phyloP scores from a whole-genome alignment of 495 filamentous ascomycete genomes.

The Beverwykella pulmonaria region DNA sequence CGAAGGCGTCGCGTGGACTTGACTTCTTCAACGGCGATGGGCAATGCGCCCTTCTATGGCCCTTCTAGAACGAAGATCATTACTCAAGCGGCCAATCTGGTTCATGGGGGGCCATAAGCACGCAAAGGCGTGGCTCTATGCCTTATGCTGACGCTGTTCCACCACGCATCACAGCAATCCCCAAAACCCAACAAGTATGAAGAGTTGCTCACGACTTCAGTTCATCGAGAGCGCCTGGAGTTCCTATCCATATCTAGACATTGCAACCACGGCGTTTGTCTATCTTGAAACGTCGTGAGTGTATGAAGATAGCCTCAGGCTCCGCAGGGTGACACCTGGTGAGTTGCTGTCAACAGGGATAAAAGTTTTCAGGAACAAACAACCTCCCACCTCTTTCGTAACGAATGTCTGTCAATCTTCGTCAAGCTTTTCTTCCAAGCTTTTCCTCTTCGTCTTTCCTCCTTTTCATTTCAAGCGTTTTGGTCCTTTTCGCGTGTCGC shows the following conservation, averaged over 20 bases:
- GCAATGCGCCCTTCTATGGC: not conserved
- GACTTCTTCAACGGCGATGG: not conserved
- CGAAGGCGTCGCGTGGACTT: not conserved
- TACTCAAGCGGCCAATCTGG: not conserved
- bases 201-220: not conserved
- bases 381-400: not conserved
- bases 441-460: constrained; percentile 7
- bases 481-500: not conserved
- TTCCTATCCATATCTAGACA: not conserved
- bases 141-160: not conserved
- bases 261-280: not conserved
- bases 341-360: not conserved
- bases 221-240: not conserved
- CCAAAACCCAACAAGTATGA: not conserved
- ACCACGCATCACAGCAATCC: not conserved
- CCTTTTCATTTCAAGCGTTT: not conserved
- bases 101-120: not conserved
- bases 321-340: not conserved
- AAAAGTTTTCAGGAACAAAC: not conserved
- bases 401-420: not conserved
- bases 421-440: constrained; percentile 16
- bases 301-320: constrained; percentile 7
- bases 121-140: not conserved
- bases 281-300: constrained; percentile 3
- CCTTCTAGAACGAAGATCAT: not conserved